phyloP scores from a whole-genome alignment of 108 stramenopile genomes.

The Phaeodactylum tricornutum region DNA sequence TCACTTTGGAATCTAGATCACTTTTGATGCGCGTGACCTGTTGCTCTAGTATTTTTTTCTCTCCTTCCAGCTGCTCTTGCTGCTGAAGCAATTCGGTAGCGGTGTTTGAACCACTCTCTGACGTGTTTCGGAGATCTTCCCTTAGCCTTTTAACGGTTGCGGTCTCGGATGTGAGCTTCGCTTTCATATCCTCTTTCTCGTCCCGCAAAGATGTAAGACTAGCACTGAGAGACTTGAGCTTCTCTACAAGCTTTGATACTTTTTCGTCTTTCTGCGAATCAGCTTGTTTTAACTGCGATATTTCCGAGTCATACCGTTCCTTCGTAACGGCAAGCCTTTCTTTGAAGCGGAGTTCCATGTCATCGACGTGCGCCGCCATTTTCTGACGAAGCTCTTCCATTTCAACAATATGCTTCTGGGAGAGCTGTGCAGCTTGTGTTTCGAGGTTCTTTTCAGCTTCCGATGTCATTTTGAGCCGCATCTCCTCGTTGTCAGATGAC shows the following conservation, averaged over 20 bases:
- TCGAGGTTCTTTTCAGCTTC: conserved; percentile 12
- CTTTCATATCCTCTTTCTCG: conserved; percentile 32
- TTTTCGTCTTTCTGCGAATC: conserved; percentile 24
- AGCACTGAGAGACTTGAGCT: conserved; percentile 26
- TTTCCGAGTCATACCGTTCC: conserved; percentile 12
- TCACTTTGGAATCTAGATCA: conserved; percentile 26
- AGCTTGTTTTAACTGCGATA: conserved; percentile 9
- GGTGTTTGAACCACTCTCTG: conserved; percentile 26
- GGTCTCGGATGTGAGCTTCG: conserved; percentile 29
- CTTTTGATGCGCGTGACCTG: conserved; percentile 26
- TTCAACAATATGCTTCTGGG: conserved; percentile 32
- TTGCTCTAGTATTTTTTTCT: conserved; percentile 16
- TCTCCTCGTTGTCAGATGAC: background rate
- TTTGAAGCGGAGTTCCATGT: conserved; percentile 51
- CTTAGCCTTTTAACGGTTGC: conserved; percentile 23
- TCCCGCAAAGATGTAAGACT: conserved; percentile 26
- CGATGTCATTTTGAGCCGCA: background rate
- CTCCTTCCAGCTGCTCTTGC: conserved; percentile 31
- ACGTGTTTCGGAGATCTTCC: conserved; percentile 34
- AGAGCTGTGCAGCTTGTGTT: conserved; percentile 15
- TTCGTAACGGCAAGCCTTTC: conserved; percentile 31
- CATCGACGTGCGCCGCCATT: conserved; percentile 68
- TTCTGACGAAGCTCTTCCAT: conserved; percentile 43
- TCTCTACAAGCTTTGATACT: conserved; percentile 19
- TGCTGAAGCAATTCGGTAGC: conserved; percentile 33